Base-by-base conservation (phyloP, 805 yeast genomes). In the Hanseniaspora mollemarum region DNA sequence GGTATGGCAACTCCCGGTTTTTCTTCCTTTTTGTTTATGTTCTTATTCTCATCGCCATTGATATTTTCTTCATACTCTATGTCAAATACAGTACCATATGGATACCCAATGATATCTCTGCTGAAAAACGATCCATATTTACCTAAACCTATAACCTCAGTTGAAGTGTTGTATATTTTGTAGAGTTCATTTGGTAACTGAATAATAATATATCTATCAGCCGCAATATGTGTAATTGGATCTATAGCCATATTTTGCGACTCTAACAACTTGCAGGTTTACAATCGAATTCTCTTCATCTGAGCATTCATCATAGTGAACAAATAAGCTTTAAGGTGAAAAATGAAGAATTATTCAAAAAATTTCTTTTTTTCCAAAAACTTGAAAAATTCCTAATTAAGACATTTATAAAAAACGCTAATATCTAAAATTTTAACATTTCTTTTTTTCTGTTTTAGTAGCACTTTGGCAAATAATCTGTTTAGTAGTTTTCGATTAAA, bases 41-140 rank as follows among this genome's bases (percentile, higher is more conserved):
- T 59, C 16, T 51, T 55, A 3, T 48, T 53, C 16, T 43, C 19
- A 50, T 41, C 36, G 43, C 39, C 21, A 62, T 59, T 32, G 69
- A 15, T 59, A 13, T 57, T 55, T 39, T 59, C 59, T 28, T 51
- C 49, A 18, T 45, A 62, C 62, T 33, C 50, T 21, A 90, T 82
- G 60, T 90, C 96, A 67, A 88, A 92, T 0, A 94, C 78, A 57
- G 85, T 90, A 1, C 97, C 98, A 60, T 76, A 83, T 5, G 87
- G 83, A 58, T 72, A 80, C 2, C 96, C 96, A 37, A 90, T 64
- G 12, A 90, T 73, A 48, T 77, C 82, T 55, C 80, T 77, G 2
- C 83, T 86, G 28, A 73, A 68, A 62, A 92, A 92, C 0, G 82
- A 71, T 18, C 99, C 99, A 65, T 90, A 92, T 62, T 92, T 90